Evolutionary conservation across 2,329 filamentous ascomycete genomes (phyloP), one percentile per base, ranked within the genome.

Genomic region (Fusarium sp.): DNA sequence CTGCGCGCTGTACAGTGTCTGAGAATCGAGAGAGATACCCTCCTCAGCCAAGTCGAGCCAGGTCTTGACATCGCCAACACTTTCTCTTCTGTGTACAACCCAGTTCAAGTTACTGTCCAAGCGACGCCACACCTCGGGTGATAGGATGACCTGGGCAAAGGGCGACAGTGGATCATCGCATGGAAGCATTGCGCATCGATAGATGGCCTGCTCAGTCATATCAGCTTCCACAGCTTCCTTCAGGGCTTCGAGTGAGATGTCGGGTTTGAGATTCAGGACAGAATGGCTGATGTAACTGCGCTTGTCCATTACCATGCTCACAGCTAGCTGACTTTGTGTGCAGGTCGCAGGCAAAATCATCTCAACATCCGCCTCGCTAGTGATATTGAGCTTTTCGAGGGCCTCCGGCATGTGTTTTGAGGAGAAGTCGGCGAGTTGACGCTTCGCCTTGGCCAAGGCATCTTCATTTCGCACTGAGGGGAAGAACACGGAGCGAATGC

Each of bases 271-370:
- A 4, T 18, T 56, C 1, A 73, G 23, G 0, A 20, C 58, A 1
- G 71, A 63, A 30, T 73, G 71, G 5, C 66, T 71, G 13, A 73
- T 63, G 23, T 73, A 73, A 1, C 70, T 73, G 0, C 61, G 66
- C 13, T 60, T 70, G 8, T 67, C 71, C 57, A 73, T 73, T 1
- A 50, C 60, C 1, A 73, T 70, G 7, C 71, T 73, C 6, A 73
- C 37, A 1, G 70, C 61, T 5, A 73, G 13, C 3, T 73, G 71
- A 1, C 66, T 71, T n/a, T 73, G 71, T 0, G 71, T 73, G 2
- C 57, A 71, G 4, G 66, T 73, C 2, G 71, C 18, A 0, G 71
- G 71, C 0, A 73, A 10, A 1, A 73, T 1, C 57, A 63, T 57
- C 32, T 73, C 61, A 1, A 73, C n/a, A 0, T 67, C 70, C 0